Conservation (phyloP, 1,284 basidiomycete genomes). For the Rhodotorula sp. region DNA sequence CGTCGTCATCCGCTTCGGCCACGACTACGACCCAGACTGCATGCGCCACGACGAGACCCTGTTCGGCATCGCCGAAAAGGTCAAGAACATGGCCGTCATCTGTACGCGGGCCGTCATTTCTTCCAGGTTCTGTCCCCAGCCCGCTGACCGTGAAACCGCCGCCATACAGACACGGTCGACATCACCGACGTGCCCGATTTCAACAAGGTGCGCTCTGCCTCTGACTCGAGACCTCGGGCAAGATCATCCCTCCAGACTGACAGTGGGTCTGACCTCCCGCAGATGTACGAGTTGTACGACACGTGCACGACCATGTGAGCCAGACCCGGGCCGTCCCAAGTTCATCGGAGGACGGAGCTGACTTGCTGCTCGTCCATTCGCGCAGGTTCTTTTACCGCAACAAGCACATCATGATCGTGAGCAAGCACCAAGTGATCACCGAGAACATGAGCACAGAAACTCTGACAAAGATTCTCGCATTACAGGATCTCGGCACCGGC, state of each 20-base stretch:
- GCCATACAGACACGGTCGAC: conserved; percentile 58
- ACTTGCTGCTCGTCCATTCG: not conserved
- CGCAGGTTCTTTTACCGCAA: conserved; percentile 83
- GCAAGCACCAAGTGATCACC: not conserved
- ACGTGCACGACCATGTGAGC: conserved; percentile 81
- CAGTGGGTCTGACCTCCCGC: not conserved
- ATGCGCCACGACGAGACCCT: conserved; percentile 99
- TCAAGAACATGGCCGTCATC: conserved; percentile 97
- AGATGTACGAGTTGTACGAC: conserved; percentile 96
- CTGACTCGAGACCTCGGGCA: rapidly evolving
- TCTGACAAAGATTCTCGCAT: not conserved
- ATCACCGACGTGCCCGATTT: conserved; percentile 98
- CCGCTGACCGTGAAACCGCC: too few relatives aligned
- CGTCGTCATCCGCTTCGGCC: conserved; percentile 92
- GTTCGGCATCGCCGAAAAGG: conserved; percentile 86
- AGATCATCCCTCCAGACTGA: too few relatives aligned
- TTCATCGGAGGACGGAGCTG: not conserved
- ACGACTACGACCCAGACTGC: conserved; percentile 89
- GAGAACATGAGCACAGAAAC: too few relatives aligned
- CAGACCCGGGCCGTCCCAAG: too few relatives aligned
- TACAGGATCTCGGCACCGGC: conserved; percentile 66
- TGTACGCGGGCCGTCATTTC: conserved; percentile 48
- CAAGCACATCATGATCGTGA: conserved; percentile 99
- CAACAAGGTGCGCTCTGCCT: conserved; percentile 70
- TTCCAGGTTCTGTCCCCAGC: not conserved